Conservation (phyloP, 139 green algal genomes). For the Coccomyxa sp. region DNA sequence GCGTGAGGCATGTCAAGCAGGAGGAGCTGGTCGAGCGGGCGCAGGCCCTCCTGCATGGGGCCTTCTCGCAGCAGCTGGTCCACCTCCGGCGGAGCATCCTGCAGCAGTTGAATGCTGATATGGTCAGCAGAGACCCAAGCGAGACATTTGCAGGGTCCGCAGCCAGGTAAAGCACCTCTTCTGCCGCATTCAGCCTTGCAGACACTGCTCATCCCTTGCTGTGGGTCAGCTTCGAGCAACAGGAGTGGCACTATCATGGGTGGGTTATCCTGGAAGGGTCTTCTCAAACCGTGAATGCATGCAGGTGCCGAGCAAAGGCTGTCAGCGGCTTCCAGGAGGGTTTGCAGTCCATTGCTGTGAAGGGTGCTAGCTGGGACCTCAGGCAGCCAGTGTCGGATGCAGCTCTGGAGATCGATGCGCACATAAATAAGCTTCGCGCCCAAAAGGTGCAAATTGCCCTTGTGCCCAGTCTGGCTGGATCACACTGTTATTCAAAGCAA, state of each 20-base stretch:
- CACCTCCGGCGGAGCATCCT: constrained; percentile 11
- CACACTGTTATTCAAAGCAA: background rate
- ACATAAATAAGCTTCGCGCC: constrained; percentile 4
- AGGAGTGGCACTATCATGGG: no score
- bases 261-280: no score
- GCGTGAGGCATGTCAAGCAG: constrained; percentile 57
- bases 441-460: background rate
- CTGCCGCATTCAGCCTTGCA: no score
- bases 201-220: no score
- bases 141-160: no score
- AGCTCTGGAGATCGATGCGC: constrained; percentile 18
- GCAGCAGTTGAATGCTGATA: no score
- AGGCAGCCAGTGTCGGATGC: background rate
- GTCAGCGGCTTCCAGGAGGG: constrained; percentile 33
- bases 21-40: constrained; percentile 58
- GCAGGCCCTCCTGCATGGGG: constrained; percentile 28
- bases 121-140: no score
- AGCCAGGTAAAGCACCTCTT: no score
- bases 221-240: no score
- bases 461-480: background rate
- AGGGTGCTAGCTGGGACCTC: constrained; percentile 23
- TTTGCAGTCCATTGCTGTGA: constrained; percentile 13
- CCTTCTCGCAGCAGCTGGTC: constrained; percentile 53
- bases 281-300: no score
- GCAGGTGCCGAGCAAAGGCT: no score